phyloP scores from a whole-genome alignment of 2,329 filamentous ascomycete species.

The Arthrobotrys sphaeroides region DNA sequence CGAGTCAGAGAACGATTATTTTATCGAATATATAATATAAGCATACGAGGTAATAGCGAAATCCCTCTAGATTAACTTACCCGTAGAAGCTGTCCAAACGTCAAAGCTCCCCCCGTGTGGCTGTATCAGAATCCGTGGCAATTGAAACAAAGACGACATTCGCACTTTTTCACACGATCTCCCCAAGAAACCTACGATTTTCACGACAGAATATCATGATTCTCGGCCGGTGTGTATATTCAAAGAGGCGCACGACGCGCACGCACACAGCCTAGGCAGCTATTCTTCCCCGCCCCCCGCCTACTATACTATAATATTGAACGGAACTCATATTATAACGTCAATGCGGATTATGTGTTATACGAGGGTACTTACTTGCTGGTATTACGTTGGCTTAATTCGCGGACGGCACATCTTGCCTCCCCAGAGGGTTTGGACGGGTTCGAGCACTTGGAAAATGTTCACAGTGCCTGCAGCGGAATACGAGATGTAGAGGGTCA shows the following conservation, averaged over 20 bases:
- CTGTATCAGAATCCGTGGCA: background rate
- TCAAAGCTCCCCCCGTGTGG: background rate
- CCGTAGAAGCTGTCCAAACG: background rate
- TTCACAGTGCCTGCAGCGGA: background rate
- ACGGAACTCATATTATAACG: background rate
- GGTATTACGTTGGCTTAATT: background rate
- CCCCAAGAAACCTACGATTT: background rate
- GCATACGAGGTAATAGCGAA: conserved; percentile 2
- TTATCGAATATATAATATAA: conserved; percentile 3
- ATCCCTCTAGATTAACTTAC: background rate
- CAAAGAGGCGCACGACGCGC: background rate
- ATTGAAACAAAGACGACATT: conserved; percentile 4
- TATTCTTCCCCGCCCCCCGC: no score
- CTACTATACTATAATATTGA: background rate
- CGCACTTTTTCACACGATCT: background rate
- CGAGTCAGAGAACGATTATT: background rate
- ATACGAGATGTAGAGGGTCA: conserved; percentile 8
- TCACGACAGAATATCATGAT: conserved; percentile 3
- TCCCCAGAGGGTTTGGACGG: background rate
- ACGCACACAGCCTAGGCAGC: background rate
- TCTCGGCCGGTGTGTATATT: background rate
- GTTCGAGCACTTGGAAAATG: no score
- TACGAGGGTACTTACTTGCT: no score
- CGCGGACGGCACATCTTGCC: conserved; percentile 12
- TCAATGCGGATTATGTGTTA: background rate